Evolutionary conservation across 192 early-diverging fungal species (phyloP), one percentile per base, ranked within the genome.

Genomic region (Chytriomyces confervae): DNA sequence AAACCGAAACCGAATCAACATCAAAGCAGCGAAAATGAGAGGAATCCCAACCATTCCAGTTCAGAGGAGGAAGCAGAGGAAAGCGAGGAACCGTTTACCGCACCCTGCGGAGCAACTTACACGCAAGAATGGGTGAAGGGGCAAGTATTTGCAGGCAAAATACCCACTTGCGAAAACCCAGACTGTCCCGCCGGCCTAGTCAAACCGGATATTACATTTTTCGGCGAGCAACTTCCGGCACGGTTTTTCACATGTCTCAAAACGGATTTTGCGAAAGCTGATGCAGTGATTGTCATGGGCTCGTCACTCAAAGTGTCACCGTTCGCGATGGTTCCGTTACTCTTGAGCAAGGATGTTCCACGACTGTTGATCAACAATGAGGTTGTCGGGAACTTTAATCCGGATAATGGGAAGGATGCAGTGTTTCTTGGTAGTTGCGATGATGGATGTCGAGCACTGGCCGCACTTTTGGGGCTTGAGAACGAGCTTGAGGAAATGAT

Each of bases 151-250:
- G 68, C 53, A 44, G 84, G 87, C 29, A 80, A 85, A 48, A 89
- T 94, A 20, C 94, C 95, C 6, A 81, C 77, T 16, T 99, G 96
- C 75, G 62, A 68, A 11, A 16, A 63, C 20, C 63, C 65, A 8
- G n/a, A 65, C 8, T 96, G 95, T 81, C 1, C 53, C 13, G 16
- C 13, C 53, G 82, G 90, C 6, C 81, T 93, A n/a, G 89, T 98
- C 76, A 98, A 98, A 74, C 96, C 96, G 10, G 91, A 96, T 71
- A 97, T 99, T 67, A 95, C 94, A 0, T 99, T 99, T 78, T 99
- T 99, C 84, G 96, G 96, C 24, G 94, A 99, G 80, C 78, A 83
- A 18, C 84, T 99, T 57, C 97, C 97, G 11, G 72, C 82, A n/a
- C 89, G 91, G 4, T 60, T 72, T 20, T 10, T n/a, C 10, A 51